Evolutionary conservation across 257 asterid genomes (phyloP).

Genomic region (Nicotiana tabacum): DNA sequence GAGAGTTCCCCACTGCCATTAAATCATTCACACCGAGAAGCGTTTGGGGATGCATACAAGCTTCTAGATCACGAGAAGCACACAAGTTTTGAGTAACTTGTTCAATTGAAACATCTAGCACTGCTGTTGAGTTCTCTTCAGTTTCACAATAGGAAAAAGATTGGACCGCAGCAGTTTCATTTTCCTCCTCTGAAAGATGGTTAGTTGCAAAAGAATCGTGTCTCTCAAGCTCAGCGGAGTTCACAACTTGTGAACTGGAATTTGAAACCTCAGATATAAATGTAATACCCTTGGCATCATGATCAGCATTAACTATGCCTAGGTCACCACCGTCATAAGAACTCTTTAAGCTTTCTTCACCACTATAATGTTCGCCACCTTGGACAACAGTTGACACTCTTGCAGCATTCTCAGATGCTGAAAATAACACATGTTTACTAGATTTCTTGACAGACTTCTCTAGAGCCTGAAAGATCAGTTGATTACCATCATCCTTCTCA

Average conservation of each 20-base stretch:
- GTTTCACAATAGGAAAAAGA: constrained; percentile 18
- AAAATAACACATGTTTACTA: constrained; percentile 26
- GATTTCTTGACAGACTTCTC: constrained; percentile 20
- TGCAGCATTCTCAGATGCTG: constrained; percentile 19
- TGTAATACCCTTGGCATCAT: constrained; percentile 15
- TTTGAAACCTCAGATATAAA: constrained; percentile 20
- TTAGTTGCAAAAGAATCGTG: constrained; percentile 9
- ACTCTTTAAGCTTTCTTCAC: constrained; percentile 18
- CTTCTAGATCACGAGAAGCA: constrained; percentile 15
- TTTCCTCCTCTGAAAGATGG: constrained; percentile 10
- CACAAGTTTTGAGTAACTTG: constrained; percentile 9
- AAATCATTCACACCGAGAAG: constrained; percentile 14
- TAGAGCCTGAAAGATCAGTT: constrained; percentile 17
- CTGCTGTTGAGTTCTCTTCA: constrained; percentile 18
- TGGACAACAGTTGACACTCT: neutral
- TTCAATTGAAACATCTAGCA: constrained; percentile 15
- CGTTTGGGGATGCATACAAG: constrained; percentile 9
- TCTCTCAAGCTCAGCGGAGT: constrained; percentile 20
- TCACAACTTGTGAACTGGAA: constrained; percentile 21
- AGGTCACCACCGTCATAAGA: constrained; percentile 7
- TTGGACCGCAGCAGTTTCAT: constrained; percentile 11
- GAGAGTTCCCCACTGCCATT: constrained; percentile 19
- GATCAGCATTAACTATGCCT: constrained; percentile 18
- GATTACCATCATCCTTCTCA: constrained; percentile 16
- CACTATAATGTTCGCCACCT: constrained; percentile 21